A percentile compares a stretch with the other conserved stretches of the same genome.
These are phyloP conservation scores for Cutaneotrichosporon cutaneum DNA, from an alignment of 1,284 basidiomycete genomes.

Conservation along the genomic window DNA sequence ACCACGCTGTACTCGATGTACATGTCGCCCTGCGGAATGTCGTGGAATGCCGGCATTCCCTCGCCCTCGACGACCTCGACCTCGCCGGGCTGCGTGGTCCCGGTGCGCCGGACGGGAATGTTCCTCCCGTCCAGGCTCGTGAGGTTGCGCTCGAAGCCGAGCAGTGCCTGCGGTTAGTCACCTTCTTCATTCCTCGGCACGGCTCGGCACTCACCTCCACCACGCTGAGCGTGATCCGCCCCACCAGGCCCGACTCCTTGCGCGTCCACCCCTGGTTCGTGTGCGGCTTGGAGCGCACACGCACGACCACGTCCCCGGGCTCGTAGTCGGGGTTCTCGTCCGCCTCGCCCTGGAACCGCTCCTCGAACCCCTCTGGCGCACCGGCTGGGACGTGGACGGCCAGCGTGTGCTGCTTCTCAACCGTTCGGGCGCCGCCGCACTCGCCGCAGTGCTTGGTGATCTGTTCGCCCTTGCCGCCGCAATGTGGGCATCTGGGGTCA, in stretches of 20 bases:
- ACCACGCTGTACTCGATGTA: conserved; percentile 90
- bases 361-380: conserved; percentile 85
- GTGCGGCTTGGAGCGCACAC: conserved; percentile 66
- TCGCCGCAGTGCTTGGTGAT: conserved; percentile 73
- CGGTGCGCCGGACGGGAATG: conserved; percentile 67
- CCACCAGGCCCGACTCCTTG: conserved; percentile 84
- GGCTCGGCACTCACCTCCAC: conserved; percentile 66
- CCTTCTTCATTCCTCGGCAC: too few species aligned
- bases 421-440: conserved; percentile 76
- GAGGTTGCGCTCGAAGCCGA: conserved; percentile 63
- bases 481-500: conserved; percentile 67
- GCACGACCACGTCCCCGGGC: conserved; percentile 81
- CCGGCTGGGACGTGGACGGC: conserved; percentile 78
- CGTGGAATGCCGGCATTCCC: conserved; percentile 77
- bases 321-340: conserved; percentile 93
- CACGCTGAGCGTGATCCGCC: conserved; percentile 81
- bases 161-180: conserved; percentile 40
- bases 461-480: conserved; percentile 74
- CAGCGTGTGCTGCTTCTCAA: conserved; percentile 63
- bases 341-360: conserved; percentile 86
- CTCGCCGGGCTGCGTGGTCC: conserved; percentile 89
- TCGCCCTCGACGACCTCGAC: conserved; percentile 81
- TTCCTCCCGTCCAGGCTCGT: conserved; percentile 84
- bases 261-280: conserved; percentile 68
- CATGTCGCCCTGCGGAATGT: conserved; percentile 69